Conservation (phyloP, 192 early-diverging fungal species). For the Geranomyces variabilis region DNA sequence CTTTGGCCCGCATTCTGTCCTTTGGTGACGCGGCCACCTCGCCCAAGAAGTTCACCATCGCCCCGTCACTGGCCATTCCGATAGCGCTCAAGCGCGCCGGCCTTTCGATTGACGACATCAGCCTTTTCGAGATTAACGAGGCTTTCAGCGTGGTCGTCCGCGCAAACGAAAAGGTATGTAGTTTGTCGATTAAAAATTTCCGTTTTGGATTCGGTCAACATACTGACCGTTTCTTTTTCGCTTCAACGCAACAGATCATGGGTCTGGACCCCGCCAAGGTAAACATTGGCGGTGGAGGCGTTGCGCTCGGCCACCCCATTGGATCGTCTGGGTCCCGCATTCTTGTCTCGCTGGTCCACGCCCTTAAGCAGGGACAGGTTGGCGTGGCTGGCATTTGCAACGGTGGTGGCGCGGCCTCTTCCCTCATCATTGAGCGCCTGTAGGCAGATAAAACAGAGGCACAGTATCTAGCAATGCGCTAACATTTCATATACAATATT, state of each 20-base stretch:
- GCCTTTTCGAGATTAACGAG: slow-evolving; percentile 96
- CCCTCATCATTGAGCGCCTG: slow-evolving; percentile 72
- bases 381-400: slow-evolving; percentile 95
- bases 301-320: slow-evolving; percentile 93
- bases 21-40: slow-evolving; percentile 89
- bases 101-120: slow-evolving; percentile 80
- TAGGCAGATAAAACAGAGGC: slow-evolving; percentile 24
- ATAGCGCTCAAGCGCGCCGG: slow-evolving; percentile 89
- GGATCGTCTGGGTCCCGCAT: slow-evolving; percentile 90
- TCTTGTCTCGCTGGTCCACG: slow-evolving; percentile 76
- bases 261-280: slow-evolving; percentile 75
- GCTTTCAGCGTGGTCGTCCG: slow-evolving; percentile 92
- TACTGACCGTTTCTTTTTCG: too few relatives aligned
- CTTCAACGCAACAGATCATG: slow-evolving; percentile 73
- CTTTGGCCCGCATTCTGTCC: slow-evolving; percentile 83
- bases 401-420: slow-evolving; percentile 92
- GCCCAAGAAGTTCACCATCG: slow-evolving; percentile 95
- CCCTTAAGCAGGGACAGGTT: slow-evolving; percentile 73
- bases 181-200: too few relatives aligned
- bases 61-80: slow-evolving; percentile 89
- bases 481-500: too few relatives aligned
- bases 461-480: too few relatives aligned
- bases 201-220: neutral
- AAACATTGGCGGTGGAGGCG: slow-evolving; percentile 92
- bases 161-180: slow-evolving; percentile 89